These are phyloP conservation scores for Barnettozyma salicaria DNA, from an alignment of 805 yeast species.

Conservation along the genomic window DNA sequence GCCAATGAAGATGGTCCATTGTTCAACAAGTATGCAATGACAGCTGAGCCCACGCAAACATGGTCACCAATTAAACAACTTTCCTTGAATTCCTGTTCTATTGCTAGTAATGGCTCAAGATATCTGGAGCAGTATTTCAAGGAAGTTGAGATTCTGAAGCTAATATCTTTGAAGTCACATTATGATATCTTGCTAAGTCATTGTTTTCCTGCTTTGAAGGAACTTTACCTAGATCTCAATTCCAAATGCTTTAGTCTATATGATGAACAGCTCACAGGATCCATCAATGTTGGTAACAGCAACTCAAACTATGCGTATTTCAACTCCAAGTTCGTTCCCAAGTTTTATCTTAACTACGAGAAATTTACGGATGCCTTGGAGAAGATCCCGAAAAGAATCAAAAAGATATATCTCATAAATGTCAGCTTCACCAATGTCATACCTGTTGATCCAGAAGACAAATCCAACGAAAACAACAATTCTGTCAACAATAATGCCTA, in stretches of 20 bases:
- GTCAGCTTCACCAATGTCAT: conserved; percentile 24
- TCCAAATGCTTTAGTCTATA: conserved; percentile 37
- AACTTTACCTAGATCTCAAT: conserved; percentile 41
- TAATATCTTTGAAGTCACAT: conserved; percentile 36
- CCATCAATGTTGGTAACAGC: conserved; percentile 18
- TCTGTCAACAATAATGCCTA: conserved; percentile 34
- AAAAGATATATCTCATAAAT: conserved; percentile 17
- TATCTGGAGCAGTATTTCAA: conserved; percentile 35
- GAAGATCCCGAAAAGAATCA: conserved; percentile 15
- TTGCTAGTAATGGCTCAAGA: conserved; percentile 33
- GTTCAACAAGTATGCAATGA: conserved; percentile 17
- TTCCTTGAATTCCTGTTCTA: conserved; percentile 29
- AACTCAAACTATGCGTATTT: conserved; percentile 26
- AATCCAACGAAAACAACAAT: conserved; percentile 23
- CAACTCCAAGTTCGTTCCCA: conserved; percentile 26
- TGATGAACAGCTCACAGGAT: conserved; percentile 14
- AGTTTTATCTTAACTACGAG: conserved; percentile 22
- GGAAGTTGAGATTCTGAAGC: conserved; percentile 32
- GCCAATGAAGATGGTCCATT: conserved; percentile 23
- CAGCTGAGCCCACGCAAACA: conserved; percentile 10
- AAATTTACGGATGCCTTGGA: conserved; percentile 19
- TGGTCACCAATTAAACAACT: conserved; percentile 33
- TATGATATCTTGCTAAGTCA: conserved; percentile 45
- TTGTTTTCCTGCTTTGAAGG: conserved; percentile 34
- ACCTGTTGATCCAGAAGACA: conserved; percentile 24